Percentiles rank a stretch among this genome's conserved stretches.
Evolutionary conservation across 805 yeast genomes (phyloP).

Genomic region (Tetrapisispora namnaoensis): DNA sequence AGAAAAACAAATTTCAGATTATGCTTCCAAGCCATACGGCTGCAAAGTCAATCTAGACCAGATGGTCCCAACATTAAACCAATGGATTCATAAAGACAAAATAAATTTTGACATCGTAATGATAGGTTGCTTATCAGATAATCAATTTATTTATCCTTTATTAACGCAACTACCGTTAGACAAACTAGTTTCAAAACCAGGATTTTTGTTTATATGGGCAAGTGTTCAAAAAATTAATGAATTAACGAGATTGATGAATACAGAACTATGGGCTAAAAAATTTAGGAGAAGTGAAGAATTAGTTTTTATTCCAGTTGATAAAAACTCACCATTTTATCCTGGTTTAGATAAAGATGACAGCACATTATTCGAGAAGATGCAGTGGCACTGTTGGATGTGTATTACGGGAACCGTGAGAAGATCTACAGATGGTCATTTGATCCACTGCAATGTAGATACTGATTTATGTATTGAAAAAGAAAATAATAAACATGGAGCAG

Average conservation of each 20-base stretch:
- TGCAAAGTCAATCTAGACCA: slow-evolving; percentile 41
- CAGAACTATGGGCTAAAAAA: slow-evolving; percentile 49
- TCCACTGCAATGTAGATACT: slow-evolving; percentile 88
- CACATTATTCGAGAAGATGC: slow-evolving; percentile 53
- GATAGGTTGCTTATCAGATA: slow-evolving; percentile 78
- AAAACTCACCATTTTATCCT: slow-evolving; percentile 57
- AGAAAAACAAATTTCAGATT: slow-evolving; percentile 41
- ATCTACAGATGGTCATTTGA: slow-evolving; percentile 70
- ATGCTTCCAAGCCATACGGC: slow-evolving; percentile 60
- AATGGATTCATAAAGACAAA: slow-evolving; percentile 50
- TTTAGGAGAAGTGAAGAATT: slow-evolving; percentile 87
- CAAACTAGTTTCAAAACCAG: slow-evolving; percentile 71
- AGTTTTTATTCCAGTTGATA: slow-evolving; percentile 66
- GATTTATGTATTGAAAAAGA: slow-evolving; percentile 65
- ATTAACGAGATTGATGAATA: slow-evolving; percentile 43
- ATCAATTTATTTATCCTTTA: slow-evolving; percentile 55
- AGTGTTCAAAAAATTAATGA: slow-evolving; percentile 63
- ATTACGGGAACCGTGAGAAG: slow-evolving; percentile 89
- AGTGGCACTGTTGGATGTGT: slow-evolving; percentile 98
- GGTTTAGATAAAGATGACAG: slow-evolving; percentile 40
- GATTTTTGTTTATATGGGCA: slow-evolving; percentile 82
- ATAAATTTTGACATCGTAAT: slow-evolving; percentile 80
- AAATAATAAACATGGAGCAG: slow-evolving; percentile 35
- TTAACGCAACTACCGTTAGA: slow-evolving; percentile 60
- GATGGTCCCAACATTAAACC: slow-evolving; percentile 46